Percentiles rank a stretch among this genome's conserved stretches.
phyloP scores from a whole-genome alignment of 495 filamentous ascomycete species.

The Niebla homalea region DNA sequence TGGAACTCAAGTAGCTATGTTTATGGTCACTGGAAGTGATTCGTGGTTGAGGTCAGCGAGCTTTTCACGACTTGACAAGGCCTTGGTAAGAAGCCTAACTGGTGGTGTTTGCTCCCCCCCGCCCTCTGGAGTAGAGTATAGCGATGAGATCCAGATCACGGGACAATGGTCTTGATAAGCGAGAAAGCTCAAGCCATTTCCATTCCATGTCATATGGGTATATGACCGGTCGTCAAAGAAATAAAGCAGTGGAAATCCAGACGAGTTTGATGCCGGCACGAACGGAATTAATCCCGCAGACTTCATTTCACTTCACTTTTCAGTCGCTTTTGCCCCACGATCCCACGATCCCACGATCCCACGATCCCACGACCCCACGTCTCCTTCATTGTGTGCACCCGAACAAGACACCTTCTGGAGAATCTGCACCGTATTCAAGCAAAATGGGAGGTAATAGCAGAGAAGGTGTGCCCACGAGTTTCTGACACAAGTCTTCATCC shows the following conservation, averaged over 20 bases:
- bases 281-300: background rate
- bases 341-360: background rate
- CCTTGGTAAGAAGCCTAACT: slow-evolving; percentile 25
- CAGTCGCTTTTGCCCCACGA: background rate
- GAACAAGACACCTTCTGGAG: background rate
- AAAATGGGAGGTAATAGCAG: slow-evolving; percentile 56
- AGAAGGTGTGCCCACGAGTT: slow-evolving; percentile 35
- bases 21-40: slow-evolving; percentile 1
- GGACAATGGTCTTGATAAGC: too few species aligned
- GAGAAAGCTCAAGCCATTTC: too few species aligned
- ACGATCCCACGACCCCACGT: background rate
- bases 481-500: background rate
- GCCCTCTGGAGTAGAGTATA: background rate
- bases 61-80: slow-evolving; percentile 11
- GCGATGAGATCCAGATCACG: too few species aligned
- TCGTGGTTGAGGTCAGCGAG: background rate
- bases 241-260: too few species aligned
- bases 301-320: background rate
- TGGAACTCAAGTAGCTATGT: slow-evolving; percentile 5
- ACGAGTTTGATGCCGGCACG: too few species aligned
- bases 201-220: too few species aligned
- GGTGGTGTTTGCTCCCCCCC: slow-evolving; percentile 8
- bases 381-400: background rate
- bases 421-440: background rate
- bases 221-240: too few species aligned